phyloP scores from a whole-genome alignment of 73 alveolate species.

The Paramecium sexaurelia region DNA sequence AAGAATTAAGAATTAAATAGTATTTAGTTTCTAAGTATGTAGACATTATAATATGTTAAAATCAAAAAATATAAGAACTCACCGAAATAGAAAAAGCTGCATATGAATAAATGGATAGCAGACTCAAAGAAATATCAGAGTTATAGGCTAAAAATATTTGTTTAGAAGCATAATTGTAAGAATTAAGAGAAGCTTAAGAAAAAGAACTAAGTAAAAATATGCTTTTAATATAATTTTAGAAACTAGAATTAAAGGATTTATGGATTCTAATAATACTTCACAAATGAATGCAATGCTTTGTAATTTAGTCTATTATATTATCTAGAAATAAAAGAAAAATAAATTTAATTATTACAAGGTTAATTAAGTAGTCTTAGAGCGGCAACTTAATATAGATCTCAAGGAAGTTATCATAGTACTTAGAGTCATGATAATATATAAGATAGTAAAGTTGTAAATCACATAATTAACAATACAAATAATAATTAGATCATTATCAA shows the following conservation, averaged over 20 bases:
- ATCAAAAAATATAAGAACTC: not conserved
- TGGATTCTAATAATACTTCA: not conserved
- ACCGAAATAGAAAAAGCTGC: not conserved
- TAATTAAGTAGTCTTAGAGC: not conserved
- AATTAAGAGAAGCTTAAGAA: not conserved
- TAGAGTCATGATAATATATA: not conserved
- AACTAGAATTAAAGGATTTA: not conserved
- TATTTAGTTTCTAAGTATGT: not conserved
- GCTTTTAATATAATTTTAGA: not conserved
- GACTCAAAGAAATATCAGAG: not conserved
- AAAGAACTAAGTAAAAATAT: not conserved
- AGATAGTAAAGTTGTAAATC: not conserved
- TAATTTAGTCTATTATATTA: not conserved
- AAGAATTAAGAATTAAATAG: not conserved
- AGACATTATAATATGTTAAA: not conserved
- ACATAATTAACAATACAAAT: not conserved
- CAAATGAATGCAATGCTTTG: constrained; percentile 1
- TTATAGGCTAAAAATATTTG: not conserved
- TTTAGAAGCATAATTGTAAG: not conserved
- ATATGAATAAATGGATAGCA: not conserved
- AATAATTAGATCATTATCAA: not conserved
- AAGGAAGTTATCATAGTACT: constrained; percentile 13
- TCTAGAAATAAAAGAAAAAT: not conserved
- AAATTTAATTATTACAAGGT: not conserved
- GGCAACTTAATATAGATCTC: not conserved